Evolutionary conservation across 495 filamentous ascomycete genomes (phyloP).

Genomic region (Xylaria palmicola): DNA sequence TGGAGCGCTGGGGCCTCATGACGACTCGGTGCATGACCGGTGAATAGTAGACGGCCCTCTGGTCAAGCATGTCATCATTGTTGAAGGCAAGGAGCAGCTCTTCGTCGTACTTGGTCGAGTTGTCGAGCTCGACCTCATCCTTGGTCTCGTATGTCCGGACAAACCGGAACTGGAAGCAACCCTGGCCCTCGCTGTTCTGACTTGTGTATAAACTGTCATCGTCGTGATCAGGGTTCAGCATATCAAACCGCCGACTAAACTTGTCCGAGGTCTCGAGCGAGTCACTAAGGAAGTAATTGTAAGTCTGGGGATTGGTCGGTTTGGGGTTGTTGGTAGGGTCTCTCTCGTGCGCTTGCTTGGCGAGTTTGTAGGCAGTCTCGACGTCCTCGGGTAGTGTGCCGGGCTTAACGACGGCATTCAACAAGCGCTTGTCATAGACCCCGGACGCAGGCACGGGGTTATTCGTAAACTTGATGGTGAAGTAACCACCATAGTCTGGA

Average conservation of each 20-base stretch:
- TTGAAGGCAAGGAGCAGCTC: constrained; percentile 53
- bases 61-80: constrained; percentile 42
- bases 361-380: constrained; percentile 48
- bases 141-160: constrained; percentile 82
- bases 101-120: constrained; percentile 61
- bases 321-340: constrained; percentile 61
- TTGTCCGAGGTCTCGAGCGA: constrained; percentile 53
- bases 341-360: constrained; percentile 58
- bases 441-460: constrained; percentile 65
- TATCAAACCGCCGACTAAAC: constrained; percentile 72
- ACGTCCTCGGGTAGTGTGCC: constrained; percentile 51
- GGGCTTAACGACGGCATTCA: constrained; percentile 75
- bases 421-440: constrained; percentile 75
- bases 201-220: constrained; percentile 65
- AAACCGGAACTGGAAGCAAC: constrained; percentile 70
- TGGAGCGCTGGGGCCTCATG: constrained; percentile 55
- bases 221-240: constrained; percentile 67
- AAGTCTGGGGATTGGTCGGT: constrained; percentile 66
- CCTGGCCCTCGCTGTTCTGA: constrained; percentile 41
- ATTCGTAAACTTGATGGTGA: constrained; percentile 83
- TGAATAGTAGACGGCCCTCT: constrained; percentile 85
- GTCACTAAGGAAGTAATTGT: constrained; percentile 75
- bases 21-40: constrained; percentile 69
- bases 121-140: constrained; percentile 61
- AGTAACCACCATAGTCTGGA: constrained; percentile 82